Base-by-base conservation (phyloP, 169 alveolate species). In the Plasmodium gallinaceum region DNA sequence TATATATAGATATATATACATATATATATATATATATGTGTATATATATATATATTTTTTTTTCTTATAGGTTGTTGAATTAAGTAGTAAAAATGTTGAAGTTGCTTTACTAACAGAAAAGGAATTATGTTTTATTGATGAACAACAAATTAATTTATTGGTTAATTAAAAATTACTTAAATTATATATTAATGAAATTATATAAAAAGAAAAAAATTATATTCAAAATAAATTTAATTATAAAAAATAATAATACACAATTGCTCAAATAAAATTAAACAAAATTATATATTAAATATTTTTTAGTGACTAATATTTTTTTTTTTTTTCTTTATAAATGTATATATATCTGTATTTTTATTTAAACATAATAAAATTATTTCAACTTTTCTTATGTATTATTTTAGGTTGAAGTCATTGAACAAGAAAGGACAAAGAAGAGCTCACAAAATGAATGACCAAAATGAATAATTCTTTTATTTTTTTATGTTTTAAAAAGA, bases 81-180 rank as follows among this genome's bases (percentile, higher is more conserved):
- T 96, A 69, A 94, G 97, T 24, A 91, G 96, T 62, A 95, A 95
- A 78, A 97, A 96, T 92, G 93, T 96, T 12, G 98, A 96, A 78
- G 95, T 96, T 51, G 97, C 97, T 37, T 73, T 96, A 32, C 88
- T 94, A 70, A 76, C 89, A 45, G 93, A 93, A 24, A 75, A 54
- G 48, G 98, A 96, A 8, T 85, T 95, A 91, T 57, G 46, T 24
- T 80, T 90, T 37, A 90, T 94, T 51, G 92, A 92, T 12, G 96
- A 94, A 45, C 90, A 90, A 8, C 88, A 69, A 71, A 66, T 94
- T 39, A 88, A 88, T 43, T 86, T 88, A 20, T 43, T 94, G 62
- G 94, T 94, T 32, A 86, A 14, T 37, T 58, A n/a, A 51, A 37
- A 72, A 46, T 43, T 42, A 42, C 7, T 58, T 42, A 65, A 42